Percentiles rank a stretch among this genome's conserved stretches.
These are phyloP conservation scores for Trametes versicolor DNA, from an alignment of 1,284 basidiomycete species.

Conservation along the genomic window DNA sequence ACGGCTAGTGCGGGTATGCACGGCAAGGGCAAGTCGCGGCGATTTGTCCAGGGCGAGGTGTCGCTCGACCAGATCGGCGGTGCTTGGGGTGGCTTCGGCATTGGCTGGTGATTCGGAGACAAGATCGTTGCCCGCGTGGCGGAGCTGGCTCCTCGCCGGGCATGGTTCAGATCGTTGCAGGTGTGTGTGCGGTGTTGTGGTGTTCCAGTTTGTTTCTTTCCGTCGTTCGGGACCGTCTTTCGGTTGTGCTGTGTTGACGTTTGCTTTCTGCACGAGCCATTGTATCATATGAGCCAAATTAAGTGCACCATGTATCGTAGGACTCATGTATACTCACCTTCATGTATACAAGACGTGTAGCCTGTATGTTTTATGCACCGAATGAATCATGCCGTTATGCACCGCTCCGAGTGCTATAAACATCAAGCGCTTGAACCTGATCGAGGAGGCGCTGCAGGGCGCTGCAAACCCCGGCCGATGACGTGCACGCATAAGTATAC, in stretches of 20 bases:
- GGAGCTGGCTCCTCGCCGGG: slow-evolving; percentile 17
- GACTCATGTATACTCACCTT: slow-evolving; percentile 4
- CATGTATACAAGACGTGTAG: not conserved
- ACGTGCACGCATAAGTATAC: slow-evolving; percentile 8
- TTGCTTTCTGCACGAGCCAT: not conserved
- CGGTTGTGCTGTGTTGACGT: not conserved
- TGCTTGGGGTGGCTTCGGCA: slow-evolving; percentile 22
- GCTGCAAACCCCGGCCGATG: slow-evolving; percentile 9
- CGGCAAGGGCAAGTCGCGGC: slow-evolving; percentile 35
- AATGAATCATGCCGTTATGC: not conserved
- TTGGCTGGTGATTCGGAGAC: slow-evolving; percentile 16
- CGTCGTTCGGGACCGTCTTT: not conserved
- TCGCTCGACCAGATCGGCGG: slow-evolving; percentile 35
- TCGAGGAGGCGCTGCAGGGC: not conserved
- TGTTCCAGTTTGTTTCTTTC: not conserved
- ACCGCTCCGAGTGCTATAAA: no score
- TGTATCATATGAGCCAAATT: slow-evolving; percentile 10
- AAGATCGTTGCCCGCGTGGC: not conserved
- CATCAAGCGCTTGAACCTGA: not conserved
- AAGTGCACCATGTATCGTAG: slow-evolving; percentile 11
- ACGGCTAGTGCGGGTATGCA: slow-evolving; percentile 34
- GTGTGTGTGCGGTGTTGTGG: not conserved
- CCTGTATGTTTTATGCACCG: slow-evolving; percentile 3
- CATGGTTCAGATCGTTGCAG: not conserved
- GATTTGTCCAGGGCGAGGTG: slow-evolving; percentile 35